Conservation (phyloP, 352 stramenopile genomes). For the Globisporangium paddicum region DNA sequence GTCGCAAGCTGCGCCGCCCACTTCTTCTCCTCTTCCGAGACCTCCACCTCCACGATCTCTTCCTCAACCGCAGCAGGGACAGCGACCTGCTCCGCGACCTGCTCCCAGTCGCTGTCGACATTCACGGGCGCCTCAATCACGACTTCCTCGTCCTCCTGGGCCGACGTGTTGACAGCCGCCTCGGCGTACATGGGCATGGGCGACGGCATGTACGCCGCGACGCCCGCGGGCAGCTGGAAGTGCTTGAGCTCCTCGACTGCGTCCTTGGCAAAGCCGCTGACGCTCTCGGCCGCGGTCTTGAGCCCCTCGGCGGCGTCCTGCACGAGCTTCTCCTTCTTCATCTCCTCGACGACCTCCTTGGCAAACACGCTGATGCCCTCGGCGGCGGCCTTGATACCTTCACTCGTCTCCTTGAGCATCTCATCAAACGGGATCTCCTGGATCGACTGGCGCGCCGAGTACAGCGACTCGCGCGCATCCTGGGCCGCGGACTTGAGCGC, state of each 20-base stretch:
- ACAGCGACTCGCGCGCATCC: conserved; percentile 51
- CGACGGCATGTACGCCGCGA: conserved; percentile 3
- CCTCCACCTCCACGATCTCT: conserved; percentile 32
- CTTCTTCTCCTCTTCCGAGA: conserved; percentile 74
- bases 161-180: conserved; percentile 15
- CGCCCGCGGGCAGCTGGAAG: conserved; percentile 19
- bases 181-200: conserved; percentile 17
- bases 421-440: conserved; percentile 85
- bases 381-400: conserved; percentile 73
- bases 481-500: conserved; percentile 51
- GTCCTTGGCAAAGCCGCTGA: conserved; percentile 38
- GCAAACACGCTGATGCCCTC: conserved; percentile 73
- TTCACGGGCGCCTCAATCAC: conserved; percentile 17
- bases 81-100: conserved; percentile 31
- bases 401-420: conserved; percentile 71
- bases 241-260: conserved; percentile 71
- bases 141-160: conserved; percentile 24
- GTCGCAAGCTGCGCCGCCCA: conserved; percentile 66
- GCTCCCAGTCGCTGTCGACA: conserved; percentile 67
- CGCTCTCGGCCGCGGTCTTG: conserved; percentile 32
- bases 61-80: conserved; percentile 20
- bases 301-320: conserved; percentile 9
- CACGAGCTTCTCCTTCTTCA: conserved; percentile 29
- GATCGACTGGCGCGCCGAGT: conserved; percentile 42
- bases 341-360: conserved; percentile 69